Base-by-base conservation (phyloP, 768 basidiomycete genomes). In the Trametes cubensis region DNA sequence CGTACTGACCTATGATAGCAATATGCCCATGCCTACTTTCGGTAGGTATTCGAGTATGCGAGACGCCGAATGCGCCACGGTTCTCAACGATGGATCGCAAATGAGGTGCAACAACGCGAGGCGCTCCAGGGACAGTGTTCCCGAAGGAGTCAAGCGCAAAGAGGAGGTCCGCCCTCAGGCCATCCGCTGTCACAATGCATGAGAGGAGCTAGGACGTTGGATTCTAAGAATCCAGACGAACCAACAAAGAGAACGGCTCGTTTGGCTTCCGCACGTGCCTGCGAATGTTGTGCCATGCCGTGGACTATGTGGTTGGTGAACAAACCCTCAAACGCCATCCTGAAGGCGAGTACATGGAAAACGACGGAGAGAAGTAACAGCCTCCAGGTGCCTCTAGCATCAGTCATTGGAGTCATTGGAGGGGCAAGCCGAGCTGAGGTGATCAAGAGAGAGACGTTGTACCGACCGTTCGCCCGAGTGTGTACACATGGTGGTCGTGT, bases 11-110 rank as follows among this genome's bases (percentile, higher is more conserved):
- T 63, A 94, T 93, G 55, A 95, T 83, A 20, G 93, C 92, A 23
- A 95, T 91, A 72, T 94, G 93, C 8, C 93, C 93, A 1, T 93
- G 92, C 23, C 93, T 77, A 72, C 89, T 92, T 68, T 95, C 93
- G 4, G 93, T 95, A 20, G 93, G 93, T 3, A 94, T 92, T 25
- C 85, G 81, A 0, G 92, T 94, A 72, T 94, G 92, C 6, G 89
- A 92, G 23, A 95, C 80, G 6, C 93, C 93, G 73, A 88, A 94
- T 5, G 88, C 88, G 18, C 93, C 92, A 55, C 87, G 77, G 6
- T 74, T 75, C 64, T 88, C 82, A 11, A 80, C 79, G 55, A 94
- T 86, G 15, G 84, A 83, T 51, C 89, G 83, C 21, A 95, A 71
- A 73, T 91, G 79, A 0, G 92, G 93, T 3, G 93, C 93, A 18